A percentile compares a stretch with the other conserved stretches of the same genome.
These are phyloP conservation scores for Hibiscus mutabilis DNA, from an alignment of 345 rosid species.

Conservation along the genomic window DNA sequence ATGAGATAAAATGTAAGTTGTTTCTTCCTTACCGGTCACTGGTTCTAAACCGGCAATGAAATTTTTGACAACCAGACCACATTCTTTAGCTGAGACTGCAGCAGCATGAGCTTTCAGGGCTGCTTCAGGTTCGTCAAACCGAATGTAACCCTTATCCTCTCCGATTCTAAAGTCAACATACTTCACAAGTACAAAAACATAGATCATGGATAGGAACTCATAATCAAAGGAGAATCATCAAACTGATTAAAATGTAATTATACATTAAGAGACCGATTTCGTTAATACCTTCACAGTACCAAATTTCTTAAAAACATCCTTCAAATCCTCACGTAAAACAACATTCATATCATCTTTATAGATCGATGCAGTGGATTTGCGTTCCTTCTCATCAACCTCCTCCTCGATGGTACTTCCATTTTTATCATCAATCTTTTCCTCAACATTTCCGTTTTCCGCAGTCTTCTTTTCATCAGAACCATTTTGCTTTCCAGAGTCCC, in stretches of 20 bases:
- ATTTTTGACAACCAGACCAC: constrained; percentile 73
- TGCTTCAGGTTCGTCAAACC: constrained; percentile 85
- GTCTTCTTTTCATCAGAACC: constrained; percentile 22
- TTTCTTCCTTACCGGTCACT: constrained; percentile 38
- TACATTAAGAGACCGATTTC: background rate
- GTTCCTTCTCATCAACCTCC: constrained; percentile 38
- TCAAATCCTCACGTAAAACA: constrained; percentile 89
- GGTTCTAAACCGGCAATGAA: constrained; percentile 58
- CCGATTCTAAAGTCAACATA: constrained; percentile 85
- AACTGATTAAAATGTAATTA: background rate
- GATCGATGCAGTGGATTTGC: constrained; percentile 33
- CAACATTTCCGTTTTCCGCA: constrained; percentile 12
- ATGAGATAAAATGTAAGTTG: background rate
- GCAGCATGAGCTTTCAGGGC: constrained; percentile 94
- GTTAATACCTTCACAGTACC: constrained; percentile 74
- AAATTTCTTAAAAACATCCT: constrained; percentile 56
- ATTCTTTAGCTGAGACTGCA: constrained; percentile 77
- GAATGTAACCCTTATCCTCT: constrained; percentile 60
- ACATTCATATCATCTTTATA: constrained; percentile 57
- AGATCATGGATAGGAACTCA: background rate
- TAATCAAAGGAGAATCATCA: background rate
- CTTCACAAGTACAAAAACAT: constrained; percentile 26
- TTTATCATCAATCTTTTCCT: constrained; percentile 29
- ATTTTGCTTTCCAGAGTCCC: constrained; percentile 29
- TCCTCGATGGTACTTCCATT: constrained; percentile 29